Evolutionary conservation across 2,329 filamentous ascomycete genomes (phyloP).

Genomic region (Balansia obtecta): DNA sequence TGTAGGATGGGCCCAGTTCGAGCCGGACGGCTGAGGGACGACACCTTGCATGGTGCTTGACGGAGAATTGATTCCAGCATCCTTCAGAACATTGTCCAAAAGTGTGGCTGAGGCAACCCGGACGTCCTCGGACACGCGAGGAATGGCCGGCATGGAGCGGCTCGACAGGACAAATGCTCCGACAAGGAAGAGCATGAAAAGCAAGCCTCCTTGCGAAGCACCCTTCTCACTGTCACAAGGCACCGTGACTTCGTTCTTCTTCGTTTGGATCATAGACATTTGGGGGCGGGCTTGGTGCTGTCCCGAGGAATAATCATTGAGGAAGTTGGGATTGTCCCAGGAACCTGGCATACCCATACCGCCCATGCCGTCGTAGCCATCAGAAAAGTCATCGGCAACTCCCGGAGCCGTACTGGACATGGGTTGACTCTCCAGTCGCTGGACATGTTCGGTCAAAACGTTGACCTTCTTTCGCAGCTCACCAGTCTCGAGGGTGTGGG

Average conservation of each 20-base stretch:
- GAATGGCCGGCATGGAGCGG: slow-evolving; percentile 58
- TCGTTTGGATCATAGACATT: slow-evolving; percentile 38
- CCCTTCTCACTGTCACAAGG: slow-evolving; percentile 46
- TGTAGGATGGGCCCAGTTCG: slow-evolving; percentile 30
- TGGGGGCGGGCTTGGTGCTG: slow-evolving; percentile 45
- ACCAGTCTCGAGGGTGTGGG: slow-evolving; percentile 79
- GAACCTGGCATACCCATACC: slow-evolving; percentile 67
- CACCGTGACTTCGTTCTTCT: slow-evolving; percentile 30
- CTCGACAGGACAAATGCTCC: slow-evolving; percentile 93
- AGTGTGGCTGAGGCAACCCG: slow-evolving; percentile 66
- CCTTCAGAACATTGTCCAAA: slow-evolving; percentile 71
- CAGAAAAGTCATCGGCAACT: slow-evolving; percentile 51
- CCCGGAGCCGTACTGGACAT: slow-evolving; percentile 21
- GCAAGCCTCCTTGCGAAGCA: slow-evolving; percentile 65
- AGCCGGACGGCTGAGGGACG: slow-evolving; percentile 40
- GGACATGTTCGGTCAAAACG: slow-evolving; percentile 61
- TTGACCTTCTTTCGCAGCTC: slow-evolving; percentile 88
- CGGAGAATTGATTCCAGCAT: slow-evolving; percentile 48
- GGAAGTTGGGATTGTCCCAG: slow-evolving; percentile 67
- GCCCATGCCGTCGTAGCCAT: slow-evolving; percentile 72
- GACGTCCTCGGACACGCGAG: slow-evolving; percentile 68
- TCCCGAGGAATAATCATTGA: slow-evolving; percentile 57
- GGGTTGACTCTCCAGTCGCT: slow-evolving; percentile 52
- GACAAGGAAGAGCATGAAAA: slow-evolving; percentile 93
- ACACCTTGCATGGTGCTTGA: slow-evolving; percentile 31